A percentile compares a stretch with the other conserved stretches of the same genome.
Conservation (phyloP, 768 basidiomycete genomes). For the Sarcodon aspratus region DNA sequence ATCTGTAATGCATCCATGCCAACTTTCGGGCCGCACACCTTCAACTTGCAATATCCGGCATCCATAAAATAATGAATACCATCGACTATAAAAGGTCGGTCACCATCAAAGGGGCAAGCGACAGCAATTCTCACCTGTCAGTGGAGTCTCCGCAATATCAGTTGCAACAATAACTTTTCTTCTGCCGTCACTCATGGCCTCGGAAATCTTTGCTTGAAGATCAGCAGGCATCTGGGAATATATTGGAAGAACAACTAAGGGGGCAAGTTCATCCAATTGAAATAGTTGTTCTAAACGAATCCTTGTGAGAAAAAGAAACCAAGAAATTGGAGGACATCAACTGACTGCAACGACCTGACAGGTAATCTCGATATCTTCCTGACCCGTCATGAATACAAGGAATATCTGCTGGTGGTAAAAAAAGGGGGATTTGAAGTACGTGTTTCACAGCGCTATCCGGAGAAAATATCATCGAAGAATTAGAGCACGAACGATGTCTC, state of each 20-base stretch:
- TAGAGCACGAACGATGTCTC: no score
- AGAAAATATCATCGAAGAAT: no score
- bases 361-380: conserved; percentile 97
- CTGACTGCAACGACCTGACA: conserved; percentile 85
- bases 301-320: background rate
- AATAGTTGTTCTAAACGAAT: conserved; percentile 63
- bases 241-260: conserved; percentile 88
- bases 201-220: conserved; percentile 95
- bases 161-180: conserved; percentile 97
- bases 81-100: conserved; percentile 49
- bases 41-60: conserved; percentile 92
- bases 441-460: conserved; percentile 96
- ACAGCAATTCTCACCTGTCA: conserved; percentile 53
- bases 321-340: background rate
- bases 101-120: background rate
- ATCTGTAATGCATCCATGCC: conserved; percentile 99
- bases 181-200: conserved; percentile 86
- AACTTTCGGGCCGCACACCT: conserved; percentile 98
- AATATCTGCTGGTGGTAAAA: conserved; percentile 87
- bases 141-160: conserved; percentile 96
- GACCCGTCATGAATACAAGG: conserved; percentile 99
- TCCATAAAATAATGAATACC: conserved; percentile 97
- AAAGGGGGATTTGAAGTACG: conserved; percentile 91
- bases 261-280: conserved; percentile 84
- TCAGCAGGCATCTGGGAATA: conserved; percentile 99